These are phyloP conservation scores for Plasmodium knowlesi DNA, from an alignment of 169 alveolate species.

Conservation along the genomic window DNA sequence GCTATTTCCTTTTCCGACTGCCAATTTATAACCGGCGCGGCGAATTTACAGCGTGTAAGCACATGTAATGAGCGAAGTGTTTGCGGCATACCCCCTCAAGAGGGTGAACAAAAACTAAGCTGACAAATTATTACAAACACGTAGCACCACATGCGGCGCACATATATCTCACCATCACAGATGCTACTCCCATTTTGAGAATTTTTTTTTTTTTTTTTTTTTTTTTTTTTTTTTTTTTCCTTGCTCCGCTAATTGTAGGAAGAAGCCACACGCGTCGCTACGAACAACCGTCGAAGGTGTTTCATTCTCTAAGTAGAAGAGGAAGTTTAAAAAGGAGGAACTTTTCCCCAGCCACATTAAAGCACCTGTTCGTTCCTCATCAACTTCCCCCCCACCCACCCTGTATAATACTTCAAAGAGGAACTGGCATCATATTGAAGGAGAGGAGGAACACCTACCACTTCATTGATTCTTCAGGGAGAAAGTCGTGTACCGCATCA, in stretches of 20 bases:
- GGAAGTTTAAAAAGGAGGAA: not conserved
- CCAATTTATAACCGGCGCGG: no score
- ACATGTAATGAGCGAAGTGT: not conserved
- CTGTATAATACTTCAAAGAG: not conserved
- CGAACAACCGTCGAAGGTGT: not conserved
- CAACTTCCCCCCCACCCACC: no score
- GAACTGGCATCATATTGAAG: not conserved
- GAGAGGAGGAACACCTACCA: not conserved
- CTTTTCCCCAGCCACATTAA: not conserved
- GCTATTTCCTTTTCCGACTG: not conserved
- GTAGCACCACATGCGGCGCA: not conserved
- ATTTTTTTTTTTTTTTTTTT: no score
- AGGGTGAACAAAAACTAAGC: not conserved
- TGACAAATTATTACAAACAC: not conserved
- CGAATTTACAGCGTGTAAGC: not conserved
- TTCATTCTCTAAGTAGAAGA: not conserved
- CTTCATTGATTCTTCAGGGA: not conserved
- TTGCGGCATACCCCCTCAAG: not conserved
- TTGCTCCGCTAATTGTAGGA: no score
- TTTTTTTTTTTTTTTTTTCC: no score
- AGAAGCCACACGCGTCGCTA: no score
- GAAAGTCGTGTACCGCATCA: not conserved
- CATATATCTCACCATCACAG: not conserved
- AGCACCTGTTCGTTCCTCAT: not conserved
- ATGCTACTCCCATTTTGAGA: not conserved